These are phyloP conservation scores for Huntiella bhutanensis DNA, from an alignment of 2,329 filamentous ascomycete genomes.

Conservation along the genomic window DNA sequence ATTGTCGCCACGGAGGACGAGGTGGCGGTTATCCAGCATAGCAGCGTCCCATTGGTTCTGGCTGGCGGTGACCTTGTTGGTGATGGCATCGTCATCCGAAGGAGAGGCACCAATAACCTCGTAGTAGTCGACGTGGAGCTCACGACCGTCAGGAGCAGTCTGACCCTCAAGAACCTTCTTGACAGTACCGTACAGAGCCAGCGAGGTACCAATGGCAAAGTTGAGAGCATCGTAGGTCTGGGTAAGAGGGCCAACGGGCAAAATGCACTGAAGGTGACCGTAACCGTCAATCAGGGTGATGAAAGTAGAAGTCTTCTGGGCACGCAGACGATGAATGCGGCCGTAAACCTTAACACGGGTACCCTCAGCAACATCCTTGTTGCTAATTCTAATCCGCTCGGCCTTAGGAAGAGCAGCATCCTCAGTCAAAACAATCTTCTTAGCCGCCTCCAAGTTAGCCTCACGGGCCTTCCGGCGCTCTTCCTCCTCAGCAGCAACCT, in stretches of 20 bases:
- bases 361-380: constrained; percentile 48
- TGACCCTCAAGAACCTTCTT: constrained; percentile 59
- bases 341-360: constrained; percentile 64
- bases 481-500: constrained; percentile 51
- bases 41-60: constrained; percentile 37
- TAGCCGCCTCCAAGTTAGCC: constrained; percentile 52
- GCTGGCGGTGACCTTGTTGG: constrained; percentile 44
- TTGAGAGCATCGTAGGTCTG: constrained; percentile 85
- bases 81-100: constrained; percentile 77
- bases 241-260: constrained; percentile 57
- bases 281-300: constrained; percentile 74
- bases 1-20: constrained; percentile 68
- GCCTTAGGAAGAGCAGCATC: constrained; percentile 55
- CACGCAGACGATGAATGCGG: constrained; percentile 61
- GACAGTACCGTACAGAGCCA: constrained; percentile 71
- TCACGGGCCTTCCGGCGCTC: constrained; percentile 54
- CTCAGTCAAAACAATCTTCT: constrained; percentile 52
- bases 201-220: constrained; percentile 70
- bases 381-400: constrained; percentile 55
- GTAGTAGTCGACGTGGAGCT: constrained; percentile 83
- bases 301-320: constrained; percentile 73
- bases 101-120: constrained; percentile 61
- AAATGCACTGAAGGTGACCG: constrained; percentile 59
- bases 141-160: constrained; percentile 64
- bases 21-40: constrained; percentile 65